A percentile compares a stretch with the other conserved stretches of the same genome.
These are phyloP conservation scores for Paramicrosporidium saccamoebae DNA, from an alignment of 371 early-diverging fungal genomes.

Conservation along the genomic window DNA sequence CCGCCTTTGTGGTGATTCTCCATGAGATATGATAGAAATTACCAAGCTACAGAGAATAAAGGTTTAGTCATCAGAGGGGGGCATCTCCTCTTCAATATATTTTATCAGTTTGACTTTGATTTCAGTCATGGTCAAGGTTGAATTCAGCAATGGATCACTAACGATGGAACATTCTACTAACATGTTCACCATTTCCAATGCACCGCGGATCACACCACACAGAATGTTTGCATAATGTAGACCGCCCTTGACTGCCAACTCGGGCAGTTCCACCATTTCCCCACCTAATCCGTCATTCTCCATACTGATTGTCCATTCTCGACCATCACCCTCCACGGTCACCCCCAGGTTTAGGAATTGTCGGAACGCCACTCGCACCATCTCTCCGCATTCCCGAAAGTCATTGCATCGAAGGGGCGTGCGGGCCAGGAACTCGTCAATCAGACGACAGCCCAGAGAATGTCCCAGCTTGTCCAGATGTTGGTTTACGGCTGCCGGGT, in stretches of 20 bases:
- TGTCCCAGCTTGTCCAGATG: conserved; percentile 78
- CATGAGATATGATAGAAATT: too few species aligned
- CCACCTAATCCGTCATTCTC: neutral
- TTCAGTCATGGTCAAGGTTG: conserved; percentile 84
- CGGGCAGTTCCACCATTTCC: conserved; percentile 26
- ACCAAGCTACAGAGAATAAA: neutral
- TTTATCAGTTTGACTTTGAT: conserved; percentile 52
- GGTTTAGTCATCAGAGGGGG: conserved; percentile 51
- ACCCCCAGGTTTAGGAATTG: conserved; percentile 11
- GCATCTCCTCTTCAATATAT: conserved; percentile 73
- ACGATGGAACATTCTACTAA: conserved; percentile 57
- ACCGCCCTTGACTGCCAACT: conserved; percentile 34
- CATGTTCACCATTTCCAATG: conserved; percentile 83
- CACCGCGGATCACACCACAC: conserved; percentile 71
- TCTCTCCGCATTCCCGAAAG: conserved; percentile 67
- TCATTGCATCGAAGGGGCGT: conserved; percentile 49
- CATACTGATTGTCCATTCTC: neutral
- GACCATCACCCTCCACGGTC: conserved; percentile 25
- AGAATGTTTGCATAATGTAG: conserved; percentile 83
- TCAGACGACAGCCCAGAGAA: conserved; percentile 42
- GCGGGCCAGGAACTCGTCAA: conserved; percentile 79
- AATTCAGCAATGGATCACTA: conserved; percentile 35
- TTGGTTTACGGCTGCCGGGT: conserved; percentile 62
- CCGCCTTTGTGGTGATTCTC: too few species aligned
- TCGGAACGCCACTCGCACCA: conserved; percentile 28